These are phyloP conservation scores for Craterostigma plantagineum DNA, from an alignment of 257 asterid genomes.

Conservation along the genomic window DNA sequence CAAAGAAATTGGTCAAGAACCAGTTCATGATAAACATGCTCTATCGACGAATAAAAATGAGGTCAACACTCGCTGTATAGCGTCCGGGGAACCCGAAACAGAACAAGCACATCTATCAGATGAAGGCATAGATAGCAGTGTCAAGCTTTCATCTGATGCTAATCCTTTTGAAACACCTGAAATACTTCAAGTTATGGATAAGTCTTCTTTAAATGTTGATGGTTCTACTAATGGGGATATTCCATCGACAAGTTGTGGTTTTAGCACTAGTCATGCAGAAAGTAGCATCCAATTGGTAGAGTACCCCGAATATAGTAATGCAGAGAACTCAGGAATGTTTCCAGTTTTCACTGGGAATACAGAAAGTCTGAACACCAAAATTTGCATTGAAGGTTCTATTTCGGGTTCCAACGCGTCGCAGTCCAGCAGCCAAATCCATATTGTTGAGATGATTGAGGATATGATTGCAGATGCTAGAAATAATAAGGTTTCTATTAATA, in stretches of 20 bases:
- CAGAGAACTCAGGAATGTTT: slow-evolving; percentile 11
- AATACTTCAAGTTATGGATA: slow-evolving; percentile 10
- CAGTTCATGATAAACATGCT: slow-evolving; percentile 12
- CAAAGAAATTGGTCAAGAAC: slow-evolving; percentile 4
- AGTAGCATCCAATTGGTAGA: slow-evolving; percentile 15
- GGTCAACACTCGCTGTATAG: slow-evolving; percentile 9
- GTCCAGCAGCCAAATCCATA: slow-evolving; percentile 31
- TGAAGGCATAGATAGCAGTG: slow-evolving; percentile 9
- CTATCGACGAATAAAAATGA: slow-evolving; percentile 14
- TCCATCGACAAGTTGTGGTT: slow-evolving; percentile 9
- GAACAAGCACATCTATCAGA: slow-evolving; percentile 10
- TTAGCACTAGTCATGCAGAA: slow-evolving; percentile 9
- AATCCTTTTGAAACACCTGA: slow-evolving; percentile 8
- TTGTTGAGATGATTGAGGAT: slow-evolving; percentile 44
- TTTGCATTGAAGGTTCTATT: slow-evolving; percentile 14
- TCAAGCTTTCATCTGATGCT: slow-evolving; percentile 9
- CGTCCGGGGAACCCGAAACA: slow-evolving; percentile 11
- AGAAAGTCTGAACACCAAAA: slow-evolving; percentile 10
- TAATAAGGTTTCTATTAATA: slow-evolving; percentile 35
- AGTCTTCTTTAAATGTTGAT: slow-evolving; percentile 8
- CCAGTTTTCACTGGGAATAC: background rate
- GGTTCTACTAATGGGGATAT: slow-evolving; percentile 4
- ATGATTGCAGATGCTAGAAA: slow-evolving; percentile 44
- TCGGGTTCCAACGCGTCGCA: slow-evolving; percentile 20
- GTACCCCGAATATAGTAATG: slow-evolving; percentile 11